Conservation (phyloP, 768 basidiomycete genomes). For the Rhizopogon vinicolor region DNA sequence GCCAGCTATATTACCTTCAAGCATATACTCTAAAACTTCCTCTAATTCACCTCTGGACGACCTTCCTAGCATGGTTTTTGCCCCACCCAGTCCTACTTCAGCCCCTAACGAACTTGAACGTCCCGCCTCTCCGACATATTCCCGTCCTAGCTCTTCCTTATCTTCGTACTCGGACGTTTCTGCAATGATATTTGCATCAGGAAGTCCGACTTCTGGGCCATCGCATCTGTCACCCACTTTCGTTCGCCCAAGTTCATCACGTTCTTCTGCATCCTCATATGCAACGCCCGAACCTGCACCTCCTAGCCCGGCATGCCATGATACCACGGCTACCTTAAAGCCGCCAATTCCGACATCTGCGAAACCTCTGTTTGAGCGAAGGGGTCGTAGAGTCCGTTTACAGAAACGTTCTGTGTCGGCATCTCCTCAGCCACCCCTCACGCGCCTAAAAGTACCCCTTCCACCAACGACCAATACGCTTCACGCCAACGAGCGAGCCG, state of each 20-base stretch:
- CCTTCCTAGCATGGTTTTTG: constrained; percentile 28
- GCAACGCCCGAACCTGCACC: constrained; percentile 25
- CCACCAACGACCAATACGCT: constrained; percentile 71
- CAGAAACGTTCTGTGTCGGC: constrained; percentile 24
- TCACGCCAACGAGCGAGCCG: constrained; percentile 59
- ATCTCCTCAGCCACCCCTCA: constrained; percentile 19
- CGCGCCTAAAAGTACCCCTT: constrained; percentile 19
- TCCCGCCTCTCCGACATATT: constrained; percentile 6
- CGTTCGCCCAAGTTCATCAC: constrained; percentile 15
- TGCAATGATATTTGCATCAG: constrained; percentile 24
- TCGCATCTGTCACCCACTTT: not conserved
- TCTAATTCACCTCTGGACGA: constrained; percentile 16
- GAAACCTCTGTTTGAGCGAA: constrained; percentile 40
- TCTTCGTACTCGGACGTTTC: constrained; percentile 20
- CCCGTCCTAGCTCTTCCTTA: constrained; percentile 4
- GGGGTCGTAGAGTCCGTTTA: constrained; percentile 16
- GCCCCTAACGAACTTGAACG: not conserved
- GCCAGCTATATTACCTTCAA: constrained; percentile 13
- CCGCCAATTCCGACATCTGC: constrained; percentile 43
- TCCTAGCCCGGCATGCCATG: constrained; percentile 8
- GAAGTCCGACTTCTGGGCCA: constrained; percentile 17
- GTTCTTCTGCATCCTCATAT: constrained; percentile 24
- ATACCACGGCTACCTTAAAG: constrained; percentile 17
- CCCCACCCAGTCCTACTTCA: constrained; percentile 22
- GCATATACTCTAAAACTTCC: constrained; percentile 11